phyloP scores from a whole-genome alignment of 2,329 filamentous ascomycete species.

The Drechslerella coelobrocha region DNA sequence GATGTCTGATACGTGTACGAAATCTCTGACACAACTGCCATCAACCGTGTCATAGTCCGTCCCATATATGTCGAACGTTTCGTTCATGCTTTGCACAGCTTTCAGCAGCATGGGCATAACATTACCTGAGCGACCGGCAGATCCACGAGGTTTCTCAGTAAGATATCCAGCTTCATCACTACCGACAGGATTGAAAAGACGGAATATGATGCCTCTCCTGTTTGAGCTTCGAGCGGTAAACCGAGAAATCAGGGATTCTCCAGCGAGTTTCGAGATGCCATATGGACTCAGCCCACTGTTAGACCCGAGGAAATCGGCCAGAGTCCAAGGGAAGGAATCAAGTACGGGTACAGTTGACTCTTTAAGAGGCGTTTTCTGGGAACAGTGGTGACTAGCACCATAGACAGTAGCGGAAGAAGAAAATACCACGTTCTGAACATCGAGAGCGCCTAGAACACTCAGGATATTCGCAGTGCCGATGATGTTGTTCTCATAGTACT shows the following conservation, averaged over 20 bases:
- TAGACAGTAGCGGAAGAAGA: constrained; percentile 73
- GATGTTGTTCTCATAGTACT: constrained; percentile 73
- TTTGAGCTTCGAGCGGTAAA: constrained; percentile 67
- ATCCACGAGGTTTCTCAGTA: constrained; percentile 66
- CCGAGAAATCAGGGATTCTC: constrained; percentile 70
- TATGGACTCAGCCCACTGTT: constrained; percentile 68
- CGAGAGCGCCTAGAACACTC: constrained; percentile 64
- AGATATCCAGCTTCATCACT: constrained; percentile 70
- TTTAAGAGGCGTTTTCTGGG: background rate
- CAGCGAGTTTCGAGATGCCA: constrained; percentile 71
- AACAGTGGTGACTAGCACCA: constrained; percentile 57
- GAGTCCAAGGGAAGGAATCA: background rate
- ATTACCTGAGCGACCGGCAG: constrained; percentile 65
- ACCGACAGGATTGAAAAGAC: constrained; percentile 73
- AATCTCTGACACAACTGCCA: constrained; percentile 71
- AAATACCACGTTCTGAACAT: constrained; percentile 71
- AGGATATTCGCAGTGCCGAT: constrained; percentile 69
- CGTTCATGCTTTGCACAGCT: constrained; percentile 59
- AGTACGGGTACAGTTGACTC: constrained; percentile 15
- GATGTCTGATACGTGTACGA: constrained; percentile 72
- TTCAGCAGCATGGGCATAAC: constrained; percentile 70
- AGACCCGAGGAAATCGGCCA: background rate
- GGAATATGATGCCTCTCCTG: constrained; percentile 70
- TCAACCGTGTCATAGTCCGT: constrained; percentile 67
- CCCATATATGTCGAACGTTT: constrained; percentile 63